Evolutionary conservation across 352 stramenopile genomes (phyloP), one percentile per base, ranked within the genome.

Genomic region (Phytophthora hybrid): DNA sequence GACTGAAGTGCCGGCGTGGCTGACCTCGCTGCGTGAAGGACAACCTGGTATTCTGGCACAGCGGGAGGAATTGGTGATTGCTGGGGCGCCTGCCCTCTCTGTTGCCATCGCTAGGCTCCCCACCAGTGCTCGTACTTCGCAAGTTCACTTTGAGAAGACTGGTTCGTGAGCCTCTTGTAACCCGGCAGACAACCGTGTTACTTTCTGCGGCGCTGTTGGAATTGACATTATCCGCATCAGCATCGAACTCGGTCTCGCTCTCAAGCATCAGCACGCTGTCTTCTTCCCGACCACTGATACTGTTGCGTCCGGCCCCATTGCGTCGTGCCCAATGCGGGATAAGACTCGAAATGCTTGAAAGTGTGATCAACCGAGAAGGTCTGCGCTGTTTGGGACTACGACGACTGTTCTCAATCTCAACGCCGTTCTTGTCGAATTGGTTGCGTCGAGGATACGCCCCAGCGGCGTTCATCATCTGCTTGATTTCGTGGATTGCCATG

Each of bases 401-500:
- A n/a, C 52, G 69, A 59, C 49, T 73, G 59, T 52, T 73, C 26
- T 71, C 68, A 34, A 60, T 56, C 31, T 71, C 75, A 46, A 62
- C 41, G 2, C 65, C 70, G 39, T 77, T 62, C 29, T 63, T 69
- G 31, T 63, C 69, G 46, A 69, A 69, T 16, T 80, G 49, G 14
- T 59, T 61, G 2, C 63, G 74, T 16, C 73, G 76, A 58, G 74
- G 64, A 7, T 66, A 68, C 13, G 84, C 80, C 18, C 86, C 88
- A 5, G 82, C 81, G 9, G 69, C 63, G 41, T 88, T 78, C 47
- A 95, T 79, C 26, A 82, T 80, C n/a, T 78, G 73, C 63, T 93
- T 82, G 4, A 93, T 70, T n/a, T 87, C 79, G 16, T 74, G 63
- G 2, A 80, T 71, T 58, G 81, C 83, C 57, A 72, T 71, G 0